These are phyloP conservation scores for Lactuca sativa DNA, from an alignment of 129 eudicot species.

Conservation along the genomic window DNA sequence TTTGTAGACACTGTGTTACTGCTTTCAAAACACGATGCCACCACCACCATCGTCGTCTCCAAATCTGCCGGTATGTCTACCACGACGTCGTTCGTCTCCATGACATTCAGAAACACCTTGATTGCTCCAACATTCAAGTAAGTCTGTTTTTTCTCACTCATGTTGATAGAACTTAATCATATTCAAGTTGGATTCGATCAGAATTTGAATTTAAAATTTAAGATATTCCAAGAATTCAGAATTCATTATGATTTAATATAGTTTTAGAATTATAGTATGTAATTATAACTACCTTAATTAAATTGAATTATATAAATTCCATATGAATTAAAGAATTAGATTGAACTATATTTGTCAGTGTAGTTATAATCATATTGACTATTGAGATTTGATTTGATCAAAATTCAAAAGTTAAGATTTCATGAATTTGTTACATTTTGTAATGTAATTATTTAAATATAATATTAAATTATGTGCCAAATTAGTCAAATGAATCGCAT, in stretches of 20 bases:
- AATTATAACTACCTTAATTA: no score
- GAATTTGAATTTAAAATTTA: background rate
- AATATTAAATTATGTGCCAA: background rate
- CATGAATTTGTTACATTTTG: background rate
- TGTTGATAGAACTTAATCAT: background rate
- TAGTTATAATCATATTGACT: no score
- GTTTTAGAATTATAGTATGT: no score
- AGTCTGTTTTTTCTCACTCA: slow-evolving; percentile 10
- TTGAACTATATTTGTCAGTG: background rate
- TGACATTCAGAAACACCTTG: slow-evolving; percentile 59
- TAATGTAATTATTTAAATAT: background rate
- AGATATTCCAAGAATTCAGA: background rate
- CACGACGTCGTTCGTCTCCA: slow-evolving; percentile 78
- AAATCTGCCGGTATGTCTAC: slow-evolving; percentile 71
- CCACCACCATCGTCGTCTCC: slow-evolving; percentile 57
- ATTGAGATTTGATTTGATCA: background rate
- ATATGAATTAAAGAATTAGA: background rate
- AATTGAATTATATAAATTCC: background rate
- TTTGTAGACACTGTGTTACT: slow-evolving; percentile 59
- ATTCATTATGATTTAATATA: no score
- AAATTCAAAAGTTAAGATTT: background rate
- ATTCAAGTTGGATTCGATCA: background rate
- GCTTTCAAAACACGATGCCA: slow-evolving; percentile 30
- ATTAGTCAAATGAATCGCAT: no score
- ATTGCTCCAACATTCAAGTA: slow-evolving; percentile 69